A percentile compares a stretch with the other conserved stretches of the same genome.
Conservation (phyloP, 306 rosid species). For the Elaeagnus macrophylla region DNA sequence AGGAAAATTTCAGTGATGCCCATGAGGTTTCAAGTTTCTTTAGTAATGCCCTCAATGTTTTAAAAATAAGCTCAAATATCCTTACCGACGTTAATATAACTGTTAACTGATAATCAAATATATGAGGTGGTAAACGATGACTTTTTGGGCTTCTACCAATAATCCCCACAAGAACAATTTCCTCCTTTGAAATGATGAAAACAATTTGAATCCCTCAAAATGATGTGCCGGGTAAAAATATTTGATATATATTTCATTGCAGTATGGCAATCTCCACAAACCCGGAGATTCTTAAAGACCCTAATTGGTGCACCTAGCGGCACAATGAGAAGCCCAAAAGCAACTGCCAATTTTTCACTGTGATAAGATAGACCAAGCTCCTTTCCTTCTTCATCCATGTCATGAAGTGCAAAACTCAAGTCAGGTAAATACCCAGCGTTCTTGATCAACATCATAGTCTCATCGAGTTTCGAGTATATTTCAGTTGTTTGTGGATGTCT, state of each 20-base stretch:
- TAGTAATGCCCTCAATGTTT: too few species aligned
- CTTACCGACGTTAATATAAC: too few species aligned
- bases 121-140: not conserved
- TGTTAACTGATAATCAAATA: too few species aligned
- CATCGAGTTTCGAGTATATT: constrained; percentile 62
- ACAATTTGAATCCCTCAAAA: constrained; percentile 83
- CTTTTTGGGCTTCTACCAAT: constrained; percentile 42
- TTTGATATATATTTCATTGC: constrained; percentile 65
- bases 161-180: constrained; percentile 78
- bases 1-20: too few species aligned
- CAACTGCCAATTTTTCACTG: constrained; percentile 77
- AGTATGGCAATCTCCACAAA: constrained; percentile 90
- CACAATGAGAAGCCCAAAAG: constrained; percentile 60
- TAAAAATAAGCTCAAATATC: too few species aligned
- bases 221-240: constrained; percentile 48
- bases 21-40: too few species aligned
- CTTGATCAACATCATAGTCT: constrained; percentile 47
- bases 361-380: constrained; percentile 65
- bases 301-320: constrained; percentile 57
- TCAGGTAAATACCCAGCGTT: constrained; percentile 73
- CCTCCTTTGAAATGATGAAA: constrained; percentile 81
- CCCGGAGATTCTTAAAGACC: constrained; percentile 74
- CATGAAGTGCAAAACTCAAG: constrained; percentile 66
- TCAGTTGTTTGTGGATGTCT: constrained; percentile 55
- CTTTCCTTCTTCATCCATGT: constrained; percentile 71